phyloP scores from a whole-genome alignment of 2,329 filamentous ascomycete genomes.

The Fusarium sp. region DNA sequence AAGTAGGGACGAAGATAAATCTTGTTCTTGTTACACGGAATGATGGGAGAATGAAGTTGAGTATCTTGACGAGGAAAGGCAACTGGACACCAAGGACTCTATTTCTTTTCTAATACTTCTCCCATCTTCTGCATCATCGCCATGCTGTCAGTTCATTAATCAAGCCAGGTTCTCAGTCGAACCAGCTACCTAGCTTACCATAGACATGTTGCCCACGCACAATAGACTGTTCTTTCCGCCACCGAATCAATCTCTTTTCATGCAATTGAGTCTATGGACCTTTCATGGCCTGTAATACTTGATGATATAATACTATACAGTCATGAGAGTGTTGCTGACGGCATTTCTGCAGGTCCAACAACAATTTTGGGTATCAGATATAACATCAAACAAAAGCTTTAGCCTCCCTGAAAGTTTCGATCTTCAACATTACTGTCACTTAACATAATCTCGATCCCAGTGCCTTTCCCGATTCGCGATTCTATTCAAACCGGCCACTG shows the following conservation, averaged over 20 bases:
- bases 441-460: neutral
- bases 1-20: constrained; percentile 12
- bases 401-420: neutral
- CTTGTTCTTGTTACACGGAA: neutral
- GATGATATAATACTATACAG: neutral
- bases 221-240: constrained; percentile 44
- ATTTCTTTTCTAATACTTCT: constrained; percentile 4
- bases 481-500: constrained; percentile 8
- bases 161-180: constrained; percentile 32
- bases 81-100: constrained; percentile 12
- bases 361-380: constrained; percentile 21
- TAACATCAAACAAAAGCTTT: neutral
- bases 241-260: constrained; percentile 1
- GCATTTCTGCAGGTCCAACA: neutral
- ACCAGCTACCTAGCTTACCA: constrained; percentile 40
- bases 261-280: neutral
- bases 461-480: neutral
- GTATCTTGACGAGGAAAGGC: constrained; percentile 2
- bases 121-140: constrained; percentile 23
- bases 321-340: neutral
- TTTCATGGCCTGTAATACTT: neutral
- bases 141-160: constrained; percentile 26
- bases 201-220: constrained; percentile 48
- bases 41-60: constrained; percentile 3
- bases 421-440: neutral